Evolutionary conservation across 2,329 filamentous ascomycete genomes (phyloP).

Genomic region (Epichloe amarillans): DNA sequence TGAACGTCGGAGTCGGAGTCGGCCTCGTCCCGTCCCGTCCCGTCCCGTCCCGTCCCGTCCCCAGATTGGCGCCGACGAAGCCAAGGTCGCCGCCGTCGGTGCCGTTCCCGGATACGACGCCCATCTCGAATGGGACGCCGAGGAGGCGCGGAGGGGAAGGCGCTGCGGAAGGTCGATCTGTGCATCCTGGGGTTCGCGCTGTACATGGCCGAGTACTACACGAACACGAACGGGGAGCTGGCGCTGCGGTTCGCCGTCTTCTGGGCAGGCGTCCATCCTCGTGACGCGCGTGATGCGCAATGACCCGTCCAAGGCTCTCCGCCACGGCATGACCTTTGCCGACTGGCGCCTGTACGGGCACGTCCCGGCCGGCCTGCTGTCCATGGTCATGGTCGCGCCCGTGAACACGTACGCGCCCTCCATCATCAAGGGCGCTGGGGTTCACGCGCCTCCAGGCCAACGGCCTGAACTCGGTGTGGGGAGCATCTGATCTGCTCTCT

Average conservation of each 20-base stretch:
- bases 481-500: conserved; percentile 15
- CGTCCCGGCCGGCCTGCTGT: conserved; percentile 13
- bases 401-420: conserved; percentile 19
- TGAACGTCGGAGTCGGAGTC: not conserved
- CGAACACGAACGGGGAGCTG: conserved; percentile 17
- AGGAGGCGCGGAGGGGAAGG: conserved; percentile 8
- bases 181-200: conserved; percentile 17
- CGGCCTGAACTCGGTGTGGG: conserved; percentile 17
- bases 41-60: too few species aligned
- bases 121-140: conserved; percentile 4
- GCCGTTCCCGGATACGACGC: conserved; percentile 15
- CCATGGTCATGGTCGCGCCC: conserved; percentile 19
- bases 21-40: too few species aligned
- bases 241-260: conserved; percentile 16
- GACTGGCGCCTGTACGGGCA: conserved; percentile 19
- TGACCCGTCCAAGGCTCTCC: conserved; percentile 15
- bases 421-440: conserved; percentile 16
- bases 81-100: conserved; percentile 6
- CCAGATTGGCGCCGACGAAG: not conserved
- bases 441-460: conserved; percentile 16
- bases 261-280: conserved; percentile 17
- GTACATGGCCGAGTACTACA: conserved; percentile 19
- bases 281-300: conserved; percentile 17
- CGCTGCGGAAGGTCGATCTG: conserved; percentile 14
- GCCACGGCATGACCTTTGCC: conserved; percentile 10